Percentiles rank a stretch among this genome's conserved stretches.
These are phyloP conservation scores for Edaphochlamys debaryana DNA, from an alignment of 139 green algal species.

Conservation along the genomic window DNA sequence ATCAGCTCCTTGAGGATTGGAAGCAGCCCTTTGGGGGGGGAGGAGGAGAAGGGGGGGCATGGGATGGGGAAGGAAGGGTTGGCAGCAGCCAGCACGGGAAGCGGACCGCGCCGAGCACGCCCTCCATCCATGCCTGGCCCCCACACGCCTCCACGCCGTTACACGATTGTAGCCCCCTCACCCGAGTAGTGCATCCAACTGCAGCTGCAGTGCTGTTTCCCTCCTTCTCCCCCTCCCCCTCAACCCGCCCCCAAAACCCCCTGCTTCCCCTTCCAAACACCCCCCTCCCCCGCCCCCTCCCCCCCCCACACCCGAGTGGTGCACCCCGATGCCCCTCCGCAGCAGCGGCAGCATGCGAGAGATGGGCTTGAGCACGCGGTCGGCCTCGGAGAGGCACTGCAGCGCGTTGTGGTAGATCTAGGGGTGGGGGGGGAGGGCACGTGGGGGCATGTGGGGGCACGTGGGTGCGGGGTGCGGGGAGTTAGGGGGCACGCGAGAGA, in stretches of 20 bases:
- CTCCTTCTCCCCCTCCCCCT: too few species aligned
- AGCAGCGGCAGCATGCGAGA: constrained; percentile 88
- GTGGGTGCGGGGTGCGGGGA: not conserved
- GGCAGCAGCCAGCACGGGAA: not conserved
- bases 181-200: too few species aligned
- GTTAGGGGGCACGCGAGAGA: not conserved
- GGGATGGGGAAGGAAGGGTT: not conserved
- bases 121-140: not conserved
- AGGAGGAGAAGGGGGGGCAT: too few species aligned
- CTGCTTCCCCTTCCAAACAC: not conserved
- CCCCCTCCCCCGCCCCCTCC: not conserved
- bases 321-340: constrained; percentile 87
- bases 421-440: constrained; percentile 13
- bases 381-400: constrained; percentile 79
- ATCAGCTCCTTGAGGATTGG: constrained; percentile 97
- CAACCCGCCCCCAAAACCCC: not conserved
- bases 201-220: too few species aligned
- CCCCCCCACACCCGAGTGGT: constrained; percentile 78
- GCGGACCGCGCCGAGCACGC: not conserved
- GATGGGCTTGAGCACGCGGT: constrained; percentile 84
- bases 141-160: too few species aligned
- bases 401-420: constrained; percentile 87
- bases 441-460: too few species aligned
- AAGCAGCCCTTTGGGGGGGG: constrained; percentile 78
- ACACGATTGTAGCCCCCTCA: too few species aligned